Conservation (phyloP, 352 stramenopile genomes). For the Globisporangium radiosum region DNA sequence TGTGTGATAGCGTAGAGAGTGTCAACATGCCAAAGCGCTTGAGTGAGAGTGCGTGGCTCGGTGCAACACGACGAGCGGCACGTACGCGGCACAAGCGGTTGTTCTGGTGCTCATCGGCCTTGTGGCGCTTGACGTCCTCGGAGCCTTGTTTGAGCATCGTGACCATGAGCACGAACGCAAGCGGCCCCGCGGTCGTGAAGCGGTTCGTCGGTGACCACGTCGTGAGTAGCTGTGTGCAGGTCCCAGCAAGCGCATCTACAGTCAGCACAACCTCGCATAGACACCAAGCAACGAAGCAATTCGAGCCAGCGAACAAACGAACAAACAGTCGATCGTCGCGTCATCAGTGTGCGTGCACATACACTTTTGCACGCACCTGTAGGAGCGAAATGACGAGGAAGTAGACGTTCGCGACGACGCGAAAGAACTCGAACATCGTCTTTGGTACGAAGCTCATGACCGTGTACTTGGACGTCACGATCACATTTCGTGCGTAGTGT, state of each 20-base stretch:
- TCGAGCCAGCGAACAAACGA: too few species aligned
- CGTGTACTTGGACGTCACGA: slow-evolving; percentile 53
- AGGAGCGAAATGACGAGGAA: slow-evolving; percentile 93
- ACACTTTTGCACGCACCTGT: slow-evolving; percentile 34
- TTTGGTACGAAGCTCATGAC: slow-evolving; percentile 88
- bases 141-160: slow-evolving; percentile 75
- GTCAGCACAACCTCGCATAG: too few species aligned
- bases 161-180: slow-evolving; percentile 68
- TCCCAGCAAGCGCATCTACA: neutral
- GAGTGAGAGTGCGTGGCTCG: neutral
- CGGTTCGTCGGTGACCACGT: slow-evolving; percentile 66
- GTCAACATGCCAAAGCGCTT: neutral
- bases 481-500: slow-evolving; percentile 54
- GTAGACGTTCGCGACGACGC: slow-evolving; percentile 93
- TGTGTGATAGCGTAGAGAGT: neutral
- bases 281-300: neutral
- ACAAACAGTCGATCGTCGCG: too few species aligned
- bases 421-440: slow-evolving; percentile 93
- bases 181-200: slow-evolving; percentile 66
- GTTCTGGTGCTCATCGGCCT: slow-evolving; percentile 61
- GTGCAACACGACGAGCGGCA: neutral
- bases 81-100: slow-evolving; percentile 44
- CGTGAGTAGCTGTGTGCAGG: slow-evolving; percentile 16
- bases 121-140: slow-evolving; percentile 75
- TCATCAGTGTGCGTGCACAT: too few species aligned